Base-by-base conservation (phyloP, 495 filamentous ascomycete species). In the Penicillium riverlandense region DNA sequence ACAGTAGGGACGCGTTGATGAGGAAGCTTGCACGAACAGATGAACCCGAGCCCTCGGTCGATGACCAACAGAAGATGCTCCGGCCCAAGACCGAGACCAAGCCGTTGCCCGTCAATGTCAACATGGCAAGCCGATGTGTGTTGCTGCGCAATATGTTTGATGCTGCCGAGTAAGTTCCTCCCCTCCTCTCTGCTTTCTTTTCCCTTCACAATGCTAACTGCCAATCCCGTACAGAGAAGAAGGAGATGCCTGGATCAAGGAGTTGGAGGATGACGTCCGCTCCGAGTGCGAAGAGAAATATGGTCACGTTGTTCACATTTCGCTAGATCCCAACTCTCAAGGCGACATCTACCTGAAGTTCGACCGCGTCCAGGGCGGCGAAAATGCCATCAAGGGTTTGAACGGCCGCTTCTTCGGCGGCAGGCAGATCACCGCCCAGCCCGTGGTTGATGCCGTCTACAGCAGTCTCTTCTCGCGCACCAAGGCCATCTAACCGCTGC, bases 261-360 rank as follows among this genome's bases (percentile, higher is more conserved):
- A 95, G 53, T 66, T 97, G 49, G 90, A 96, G 72, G 86, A 91
- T 59, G 94, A 99, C 55, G 87, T 99, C 55, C 82, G 86, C 65
- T 73, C 76, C 54, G 94, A 99, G 74, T 96, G 92, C 63, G 88
- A 94, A 69, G 76, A 83, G 50, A 95, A 92, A 74, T 99, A 96
- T 75, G 94, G 94, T 60, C 86, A 90, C 61, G 90, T 99, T 61
- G 89, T 96, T 71, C 94, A 99, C 80, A 95, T 96, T 70, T 76
- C 88, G 59, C 72, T 96, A 73, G 91, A 96, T 77, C 78, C 87
- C 50, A 95, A 92, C 65, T 88, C 86, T 41, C 79, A 86, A 61
- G 94, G 94, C 68, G 94, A 97, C 58, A 91, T 99, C 57, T 99
- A 96, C 66, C 79, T 97, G 59, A 97, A 97, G 66, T 99, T 97